These are phyloP conservation scores for Sherardia arvensis DNA, from an alignment of 257 asterid genomes.

Conservation along the genomic window DNA sequence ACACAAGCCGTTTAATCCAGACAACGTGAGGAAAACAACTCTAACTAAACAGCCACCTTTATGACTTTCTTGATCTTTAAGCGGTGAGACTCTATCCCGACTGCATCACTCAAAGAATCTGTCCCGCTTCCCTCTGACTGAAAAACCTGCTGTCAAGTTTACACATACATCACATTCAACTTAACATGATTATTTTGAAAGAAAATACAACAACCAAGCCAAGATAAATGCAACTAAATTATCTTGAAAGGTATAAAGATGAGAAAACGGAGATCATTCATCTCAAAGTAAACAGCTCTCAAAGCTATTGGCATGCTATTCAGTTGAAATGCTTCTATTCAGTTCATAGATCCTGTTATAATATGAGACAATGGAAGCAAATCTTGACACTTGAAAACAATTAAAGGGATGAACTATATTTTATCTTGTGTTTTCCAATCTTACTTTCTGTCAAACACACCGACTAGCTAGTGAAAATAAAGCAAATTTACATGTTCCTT, in stretches of 20 bases:
- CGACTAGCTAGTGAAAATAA: not conserved
- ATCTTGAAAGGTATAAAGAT: not conserved
- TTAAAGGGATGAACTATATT: not conserved
- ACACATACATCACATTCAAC: not conserved
- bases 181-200: not conserved
- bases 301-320: not conserved
- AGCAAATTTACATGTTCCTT: not conserved
- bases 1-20: not conserved
- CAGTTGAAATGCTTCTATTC: not conserved
- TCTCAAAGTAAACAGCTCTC: not conserved
- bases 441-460: too few species aligned
- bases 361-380: not conserved
- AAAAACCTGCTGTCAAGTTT: not conserved
- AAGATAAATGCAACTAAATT: not conserved
- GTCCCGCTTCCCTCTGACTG: not conserved
- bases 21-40: not conserved
- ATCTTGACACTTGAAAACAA: not conserved
- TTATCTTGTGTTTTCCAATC: not conserved
- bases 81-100: not conserved
- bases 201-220: not conserved
- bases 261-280: not conserved
- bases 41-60: not conserved
- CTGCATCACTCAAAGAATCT: not conserved
- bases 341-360: not conserved
- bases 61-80: not conserved